Evolutionary conservation across 805 yeast species (phyloP), one percentile per base, ranked within the genome.

Genomic region (Metschnikowia picachoensis): DNA sequence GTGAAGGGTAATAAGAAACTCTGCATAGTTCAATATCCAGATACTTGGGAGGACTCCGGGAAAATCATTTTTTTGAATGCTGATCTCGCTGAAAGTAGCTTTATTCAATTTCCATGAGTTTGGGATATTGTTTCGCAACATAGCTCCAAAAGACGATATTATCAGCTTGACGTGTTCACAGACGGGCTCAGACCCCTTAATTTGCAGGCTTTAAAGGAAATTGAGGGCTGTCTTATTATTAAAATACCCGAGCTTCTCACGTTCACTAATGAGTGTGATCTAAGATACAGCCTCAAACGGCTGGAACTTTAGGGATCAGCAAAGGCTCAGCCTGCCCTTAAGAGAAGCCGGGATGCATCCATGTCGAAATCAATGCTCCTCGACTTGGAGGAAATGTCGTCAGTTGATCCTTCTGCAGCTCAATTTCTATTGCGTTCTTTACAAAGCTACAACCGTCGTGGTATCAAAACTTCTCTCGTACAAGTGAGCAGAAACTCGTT

Each of bases 21-120:
- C 95, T 1, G 82, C 96, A 0, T 73, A 77, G 46, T 90, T 96
- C 2, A 74, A 95, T 52, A 87, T 90, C 49, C 96, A 89, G 62
- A 86, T 91, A 40, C 68, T 89, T 50, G 88, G 90, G 3, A 72
- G 94, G 46, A 49, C 53, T n/a, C 58, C 58, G 1, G 72, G 72
- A 4, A 61, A 1, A 70, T 70, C 48, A 60, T 61, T 1, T 72
- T 72, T 48, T 58, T 70, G 27, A 68, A 72, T 57, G 75, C 77
- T 3, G 77, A 72, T 47, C 58, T 64, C 33, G 57, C 54, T 20
- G 7, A 20, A 10, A 49, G 38, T 28, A 39, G 37, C 16, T 27
- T 28, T 17, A 37, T 40, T 32, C 17, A 15, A 13, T 16, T 14
- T 20, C n/a, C 30, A 15, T 25, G 11, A 15, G 30, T 15, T n/a